Conservation (phyloP, 768 basidiomycete species). For the Boletus coccyginus region DNA sequence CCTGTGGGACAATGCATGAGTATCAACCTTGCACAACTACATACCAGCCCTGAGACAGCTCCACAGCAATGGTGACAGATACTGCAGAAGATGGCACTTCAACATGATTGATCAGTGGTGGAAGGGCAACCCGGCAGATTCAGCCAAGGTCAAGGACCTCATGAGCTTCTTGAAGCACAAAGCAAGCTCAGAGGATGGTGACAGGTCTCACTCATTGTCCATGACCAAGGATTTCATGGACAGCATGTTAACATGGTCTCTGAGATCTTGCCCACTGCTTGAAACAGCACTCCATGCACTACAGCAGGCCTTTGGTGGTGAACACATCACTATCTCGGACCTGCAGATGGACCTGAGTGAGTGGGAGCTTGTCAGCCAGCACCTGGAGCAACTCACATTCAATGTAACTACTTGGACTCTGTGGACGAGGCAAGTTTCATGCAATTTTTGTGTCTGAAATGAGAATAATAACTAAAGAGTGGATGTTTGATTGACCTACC, state of each 20-base stretch:
- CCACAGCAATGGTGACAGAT: background rate
- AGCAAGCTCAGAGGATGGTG: too few species aligned
- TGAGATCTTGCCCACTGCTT: background rate
- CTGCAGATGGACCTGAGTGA: background rate
- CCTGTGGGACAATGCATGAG: background rate
- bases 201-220: background rate
- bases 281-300: background rate
- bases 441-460: background rate
- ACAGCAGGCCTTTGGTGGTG: background rate
- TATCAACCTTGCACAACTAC: too few species aligned
- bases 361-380: background rate
- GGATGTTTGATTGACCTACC: too few species aligned
- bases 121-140: background rate
- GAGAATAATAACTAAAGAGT: too few species aligned
- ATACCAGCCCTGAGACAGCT: too few species aligned
- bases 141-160: background rate
- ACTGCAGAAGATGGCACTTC: background rate
- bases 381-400: background rate
- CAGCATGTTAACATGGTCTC: background rate
- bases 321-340: background rate
- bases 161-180: background rate
- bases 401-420: background rate
- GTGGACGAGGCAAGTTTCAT: background rate
- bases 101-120: background rate
- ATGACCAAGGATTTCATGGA: background rate